Percentiles rank a stretch among this genome's conserved stretches.
phyloP scores from a whole-genome alignment of 768 basidiomycete species.

The Hypholoma sublateritium region DNA sequence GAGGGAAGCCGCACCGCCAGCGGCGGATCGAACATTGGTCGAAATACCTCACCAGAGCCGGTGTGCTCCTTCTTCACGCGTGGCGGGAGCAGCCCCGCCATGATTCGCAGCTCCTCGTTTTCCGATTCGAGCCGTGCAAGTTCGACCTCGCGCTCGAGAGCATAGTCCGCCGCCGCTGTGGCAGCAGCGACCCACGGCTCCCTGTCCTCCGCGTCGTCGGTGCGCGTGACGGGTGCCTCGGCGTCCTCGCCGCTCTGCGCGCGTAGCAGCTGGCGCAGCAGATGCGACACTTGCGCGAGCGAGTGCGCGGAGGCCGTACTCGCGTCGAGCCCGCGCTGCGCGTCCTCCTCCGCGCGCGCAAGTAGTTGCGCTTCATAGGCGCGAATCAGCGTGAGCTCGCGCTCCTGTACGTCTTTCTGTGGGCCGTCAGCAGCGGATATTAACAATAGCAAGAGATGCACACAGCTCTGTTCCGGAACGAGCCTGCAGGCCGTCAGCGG shows the following conservation, averaged over 20 bases:
- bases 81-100: constrained; percentile 54
- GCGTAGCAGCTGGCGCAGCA: constrained; percentile 71
- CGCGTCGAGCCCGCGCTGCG: constrained; percentile 55
- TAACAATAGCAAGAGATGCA: constrained; percentile 28
- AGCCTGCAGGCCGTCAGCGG: constrained; percentile 30
- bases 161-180: constrained; percentile 58
- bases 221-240: constrained; percentile 21
- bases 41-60: constrained; percentile 18
- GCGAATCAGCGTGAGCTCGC: constrained; percentile 84
- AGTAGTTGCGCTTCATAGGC: constrained; percentile 90
- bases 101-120: constrained; percentile 75
- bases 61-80: constrained; percentile 22
- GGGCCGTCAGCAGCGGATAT: constrained; percentile 8
- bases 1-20: constrained; percentile 22
- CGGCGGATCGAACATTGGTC: constrained; percentile 21
- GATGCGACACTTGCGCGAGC: constrained; percentile 66
- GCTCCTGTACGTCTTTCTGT: constrained; percentile 90
- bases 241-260: constrained; percentile 66
- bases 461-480: constrained; percentile 89
- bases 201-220: constrained; percentile 34
- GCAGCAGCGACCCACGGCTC: constrained; percentile 36
- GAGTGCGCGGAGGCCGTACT: constrained; percentile 67
- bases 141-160: constrained; percentile 89
- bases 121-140: constrained; percentile 84
- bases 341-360: constrained; percentile 67